Conservation (phyloP, 148 eudicot species). For the Nyssa sinensis region DNA sequence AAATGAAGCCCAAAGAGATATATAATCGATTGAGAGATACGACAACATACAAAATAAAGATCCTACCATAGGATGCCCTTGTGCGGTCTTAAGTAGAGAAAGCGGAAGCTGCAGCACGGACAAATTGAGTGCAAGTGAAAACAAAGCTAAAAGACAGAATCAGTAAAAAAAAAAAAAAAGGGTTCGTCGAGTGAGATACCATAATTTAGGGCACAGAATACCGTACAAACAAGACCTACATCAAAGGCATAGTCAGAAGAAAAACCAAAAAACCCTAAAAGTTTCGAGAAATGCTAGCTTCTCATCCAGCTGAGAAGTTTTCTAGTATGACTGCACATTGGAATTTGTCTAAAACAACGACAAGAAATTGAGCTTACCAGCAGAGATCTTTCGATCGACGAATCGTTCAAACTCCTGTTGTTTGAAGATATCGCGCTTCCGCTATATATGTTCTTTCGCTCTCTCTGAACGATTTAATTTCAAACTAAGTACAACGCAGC, state of each 20-base stretch:
- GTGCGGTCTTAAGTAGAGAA: constrained; percentile 75
- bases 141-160: background rate
- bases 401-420: no score
- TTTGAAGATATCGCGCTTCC: no score
- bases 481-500: no score
- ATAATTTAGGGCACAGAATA: constrained; percentile 3
- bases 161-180: background rate
- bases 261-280: background rate
- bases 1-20: background rate
- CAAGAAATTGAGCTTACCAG: background rate
- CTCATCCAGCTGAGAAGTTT: no score
- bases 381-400: background rate
- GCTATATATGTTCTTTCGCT: no score
- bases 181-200: constrained; percentile 3
- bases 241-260: no score
- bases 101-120: constrained; percentile 60
- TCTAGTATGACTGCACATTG: no score
- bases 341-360: no score
- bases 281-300: no score
- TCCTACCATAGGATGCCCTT: constrained; percentile 85
- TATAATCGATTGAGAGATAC: background rate
- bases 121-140: background rate
- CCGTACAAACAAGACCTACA: constrained; percentile 9
- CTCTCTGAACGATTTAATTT: no score
- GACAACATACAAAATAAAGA: background rate